phyloP scores from a whole-genome alignment of 1,284 basidiomycete genomes.

The Apiotrichum mycotoxinovorans region DNA sequence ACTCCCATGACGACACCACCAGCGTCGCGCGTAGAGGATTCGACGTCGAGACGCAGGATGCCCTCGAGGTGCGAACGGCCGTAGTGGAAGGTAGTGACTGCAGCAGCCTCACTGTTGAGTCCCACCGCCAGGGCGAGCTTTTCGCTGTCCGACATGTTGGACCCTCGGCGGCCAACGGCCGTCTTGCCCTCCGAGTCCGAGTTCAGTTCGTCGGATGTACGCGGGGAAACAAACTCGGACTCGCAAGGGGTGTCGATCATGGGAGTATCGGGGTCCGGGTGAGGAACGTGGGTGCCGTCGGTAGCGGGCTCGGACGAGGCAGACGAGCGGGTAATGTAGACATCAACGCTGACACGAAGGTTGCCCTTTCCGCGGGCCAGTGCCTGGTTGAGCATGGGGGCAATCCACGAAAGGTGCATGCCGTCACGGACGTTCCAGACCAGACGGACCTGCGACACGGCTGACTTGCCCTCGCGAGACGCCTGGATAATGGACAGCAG shows the following conservation, averaged over 20 bases:
- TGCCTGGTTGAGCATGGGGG: conserved; percentile 17
- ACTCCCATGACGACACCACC: conserved; percentile 21
- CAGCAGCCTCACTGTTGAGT: not conserved
- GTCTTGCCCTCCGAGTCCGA: not conserved
- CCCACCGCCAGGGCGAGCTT: conserved; percentile 3
- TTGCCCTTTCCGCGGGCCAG: conserved; percentile 5
- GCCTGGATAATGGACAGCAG: conserved; percentile 31
- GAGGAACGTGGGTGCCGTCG: not conserved
- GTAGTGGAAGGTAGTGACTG: conserved; percentile 6
- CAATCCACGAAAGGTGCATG: conserved; percentile 11
- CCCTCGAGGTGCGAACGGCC: conserved; percentile 15
- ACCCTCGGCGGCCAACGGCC: not conserved
- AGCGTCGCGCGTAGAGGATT: conserved; percentile 1
- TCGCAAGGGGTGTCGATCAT: not conserved
- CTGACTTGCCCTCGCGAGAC: conserved; percentile 26
- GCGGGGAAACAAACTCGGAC: conserved; percentile 5
- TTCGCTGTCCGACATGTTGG: not conserved
- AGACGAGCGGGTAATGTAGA: conserved; percentile 21
- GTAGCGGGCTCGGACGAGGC: conserved; percentile 12
- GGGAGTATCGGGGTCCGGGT: not conserved
- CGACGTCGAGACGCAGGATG: conserved; percentile 13
- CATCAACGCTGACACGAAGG: conserved; percentile 15
- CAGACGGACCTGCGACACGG: conserved; percentile 30
- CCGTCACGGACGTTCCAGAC: conserved; percentile 35
- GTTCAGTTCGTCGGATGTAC: conserved; percentile 4